Conservation (phyloP, 2,329 filamentous ascomycete species). For the Beauveria sp. region DNA sequence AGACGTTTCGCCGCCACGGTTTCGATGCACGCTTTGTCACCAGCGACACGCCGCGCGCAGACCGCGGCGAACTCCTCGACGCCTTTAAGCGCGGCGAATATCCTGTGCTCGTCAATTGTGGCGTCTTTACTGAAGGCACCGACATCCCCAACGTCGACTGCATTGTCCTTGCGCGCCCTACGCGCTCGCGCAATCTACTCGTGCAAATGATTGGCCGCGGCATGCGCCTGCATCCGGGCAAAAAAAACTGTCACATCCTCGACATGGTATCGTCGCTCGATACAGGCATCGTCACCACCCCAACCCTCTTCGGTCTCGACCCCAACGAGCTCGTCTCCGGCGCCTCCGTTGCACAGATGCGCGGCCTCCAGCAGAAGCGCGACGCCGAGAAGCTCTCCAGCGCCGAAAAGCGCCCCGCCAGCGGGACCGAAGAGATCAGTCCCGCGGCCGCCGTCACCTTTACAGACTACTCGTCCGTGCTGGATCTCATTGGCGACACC, state of each 20-base stretch:
- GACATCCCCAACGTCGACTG: constrained; percentile 98
- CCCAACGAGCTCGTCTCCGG: constrained; percentile 67
- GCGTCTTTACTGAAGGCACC: constrained; percentile 94
- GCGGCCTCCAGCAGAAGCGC: constrained; percentile 41
- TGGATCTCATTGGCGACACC: constrained; percentile 79
- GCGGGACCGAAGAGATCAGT: constrained; percentile 9
- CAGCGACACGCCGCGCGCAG: constrained; percentile 62
- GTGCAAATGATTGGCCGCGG: constrained; percentile 97
- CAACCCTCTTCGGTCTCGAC: constrained; percentile 88
- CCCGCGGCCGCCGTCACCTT: constrained; percentile 55
- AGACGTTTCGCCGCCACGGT: constrained; percentile 67
- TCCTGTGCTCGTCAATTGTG: constrained; percentile 87
- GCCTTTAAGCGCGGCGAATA: constrained; percentile 71
- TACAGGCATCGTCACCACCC: constrained; percentile 80
- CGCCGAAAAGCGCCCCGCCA: constrained; percentile 12
- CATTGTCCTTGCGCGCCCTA: constrained; percentile 78
- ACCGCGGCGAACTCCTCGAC: constrained; percentile 62
- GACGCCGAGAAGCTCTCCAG: constrained; percentile 30
- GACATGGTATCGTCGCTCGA: constrained; percentile 87
- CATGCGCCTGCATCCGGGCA: constrained; percentile 73
- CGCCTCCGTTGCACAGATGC: constrained; percentile 57
- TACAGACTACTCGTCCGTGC: constrained; percentile 86
- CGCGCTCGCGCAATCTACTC: constrained; percentile 83
- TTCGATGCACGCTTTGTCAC: constrained; percentile 85
- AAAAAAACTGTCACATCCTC: constrained; percentile 87